Evolutionary conservation across 306 rosid species (phyloP).

Genomic region (Geum urbanum): DNA sequence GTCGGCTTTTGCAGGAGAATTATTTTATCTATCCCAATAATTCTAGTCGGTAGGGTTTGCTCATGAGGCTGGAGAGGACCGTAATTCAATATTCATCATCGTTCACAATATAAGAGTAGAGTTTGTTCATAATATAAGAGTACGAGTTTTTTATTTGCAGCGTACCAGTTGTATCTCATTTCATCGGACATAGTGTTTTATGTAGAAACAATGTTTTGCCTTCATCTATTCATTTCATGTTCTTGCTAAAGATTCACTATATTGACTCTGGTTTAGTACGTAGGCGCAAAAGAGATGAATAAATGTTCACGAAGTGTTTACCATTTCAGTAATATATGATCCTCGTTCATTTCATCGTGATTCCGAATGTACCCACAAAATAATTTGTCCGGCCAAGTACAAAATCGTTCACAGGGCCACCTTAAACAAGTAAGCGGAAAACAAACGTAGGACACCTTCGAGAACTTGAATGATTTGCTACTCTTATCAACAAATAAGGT

Average conservation of each 20-base stretch:
- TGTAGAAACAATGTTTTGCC: neutral
- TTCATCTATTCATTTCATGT: slow-evolving; percentile 3
- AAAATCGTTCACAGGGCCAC: neutral
- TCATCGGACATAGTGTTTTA: neutral
- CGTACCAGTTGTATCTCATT: neutral
- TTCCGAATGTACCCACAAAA: neutral
- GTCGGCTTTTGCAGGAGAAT: slow-evolving; percentile 23
- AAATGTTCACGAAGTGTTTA: no score
- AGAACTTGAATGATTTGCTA: neutral
- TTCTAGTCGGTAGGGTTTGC: slow-evolving; percentile 11
- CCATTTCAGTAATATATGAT: neutral
- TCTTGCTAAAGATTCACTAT: neutral
- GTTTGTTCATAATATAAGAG: neutral
- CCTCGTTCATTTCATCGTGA: neutral
- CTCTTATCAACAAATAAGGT: neutral
- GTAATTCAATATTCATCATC: no score
- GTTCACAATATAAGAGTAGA: neutral
- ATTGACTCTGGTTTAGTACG: no score
- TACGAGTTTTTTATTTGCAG: neutral
- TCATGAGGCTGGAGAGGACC: slow-evolving; percentile 8
- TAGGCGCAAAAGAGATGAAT: no score
- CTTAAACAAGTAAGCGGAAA: no score
- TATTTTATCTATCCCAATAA: slow-evolving; percentile 13
- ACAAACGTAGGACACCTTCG: neutral
- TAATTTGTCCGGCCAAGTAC: neutral